Evolutionary conservation across 371 early-diverging fungal species (phyloP).

Genomic region (Phascolomyces articulosus): DNA sequence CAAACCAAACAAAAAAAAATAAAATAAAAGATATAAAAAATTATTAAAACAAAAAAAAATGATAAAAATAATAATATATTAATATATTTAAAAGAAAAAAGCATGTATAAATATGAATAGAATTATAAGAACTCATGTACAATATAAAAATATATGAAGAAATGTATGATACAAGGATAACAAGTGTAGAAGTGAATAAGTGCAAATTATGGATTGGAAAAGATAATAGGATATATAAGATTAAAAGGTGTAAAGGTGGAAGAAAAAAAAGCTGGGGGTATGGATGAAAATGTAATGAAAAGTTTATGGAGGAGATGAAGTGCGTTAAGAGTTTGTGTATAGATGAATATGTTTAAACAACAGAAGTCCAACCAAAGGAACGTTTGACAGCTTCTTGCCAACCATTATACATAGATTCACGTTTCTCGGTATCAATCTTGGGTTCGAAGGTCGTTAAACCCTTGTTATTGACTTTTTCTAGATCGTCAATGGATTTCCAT

Average conservation of each 20-base stretch:
- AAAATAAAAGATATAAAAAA: too few species aligned
- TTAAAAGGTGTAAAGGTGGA: too few species aligned
- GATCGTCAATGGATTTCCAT: conserved; percentile 54
- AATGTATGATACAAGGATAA: neutral
- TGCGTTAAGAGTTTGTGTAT: neutral
- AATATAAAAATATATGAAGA: neutral
- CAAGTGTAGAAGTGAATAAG: too few species aligned
- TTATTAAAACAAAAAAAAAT: neutral
- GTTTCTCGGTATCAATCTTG: conserved; percentile 50
- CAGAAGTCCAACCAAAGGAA: conserved; percentile 66
- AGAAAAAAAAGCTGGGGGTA: too few species aligned
- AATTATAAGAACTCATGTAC: conserved; percentile 6
- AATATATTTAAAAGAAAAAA: too few species aligned
- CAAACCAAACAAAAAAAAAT: neutral
- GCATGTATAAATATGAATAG: neutral
- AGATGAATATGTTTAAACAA: neutral
- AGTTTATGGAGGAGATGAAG: too few species aligned
- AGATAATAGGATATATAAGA: too few species aligned
- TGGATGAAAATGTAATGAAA: too few species aligned
- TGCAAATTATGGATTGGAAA: too few species aligned
- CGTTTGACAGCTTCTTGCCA: conserved; percentile 91
- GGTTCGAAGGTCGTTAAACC: conserved; percentile 47
- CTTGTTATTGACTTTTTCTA: conserved; percentile 39
- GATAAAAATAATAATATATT: neutral
- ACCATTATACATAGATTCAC: conserved; percentile 66